Base-by-base conservation (phyloP, 768 basidiomycete species). In the Lactifluus rugatus region DNA sequence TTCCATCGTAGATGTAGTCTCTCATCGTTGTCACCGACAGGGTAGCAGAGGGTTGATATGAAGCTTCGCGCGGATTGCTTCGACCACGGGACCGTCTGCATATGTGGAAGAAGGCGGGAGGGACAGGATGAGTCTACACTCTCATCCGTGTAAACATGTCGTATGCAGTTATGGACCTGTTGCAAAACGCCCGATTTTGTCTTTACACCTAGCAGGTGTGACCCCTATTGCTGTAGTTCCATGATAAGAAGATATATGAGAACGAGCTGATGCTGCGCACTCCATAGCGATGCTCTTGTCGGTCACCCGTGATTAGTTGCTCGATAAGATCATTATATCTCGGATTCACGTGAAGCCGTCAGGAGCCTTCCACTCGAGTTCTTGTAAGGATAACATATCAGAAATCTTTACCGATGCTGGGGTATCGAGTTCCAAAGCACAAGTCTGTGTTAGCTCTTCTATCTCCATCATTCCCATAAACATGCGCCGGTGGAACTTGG, bases 81-180 rank as follows among this genome's bases (percentile, higher is more conserved):
- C 78, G 3, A 90, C 73, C 9, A 89, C 86, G 2, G 88, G 86
- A 0, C 85, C 83, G 66, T 89, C 83, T 84, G 68, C 26, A 19
- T 3, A 19, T 21, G 21, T n/a, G 19, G 41, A 21, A 21, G 6
- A 9, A 9, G 19, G 19, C n/a, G 41, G 39, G n/a, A 26, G n/a
- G n/a, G n/a, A n/a, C n/a, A n/a, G 41, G 16, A 48, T 41, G 34
- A 54, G 26, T 36, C 6, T 19, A 13, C 19, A 39, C 32, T 26
- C 36, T 50, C 39, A 62, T 55, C 37, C 57, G 50, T 54, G 21
- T 54, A 63, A 50, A 36, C 49, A 23, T 23, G 16, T 45, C 7
- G 69, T 76, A 31, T 67, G 78, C 77, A 78, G 53, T 74, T 69
- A 0, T n/a, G 70, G 67, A 23, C 78, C 77, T 52, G 75, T 74